A percentile compares a stretch with the other conserved stretches of the same genome.
Evolutionary conservation across 177 flowering plant genomes (phyloP).

Genomic region (Vitis hybrid): DNA sequence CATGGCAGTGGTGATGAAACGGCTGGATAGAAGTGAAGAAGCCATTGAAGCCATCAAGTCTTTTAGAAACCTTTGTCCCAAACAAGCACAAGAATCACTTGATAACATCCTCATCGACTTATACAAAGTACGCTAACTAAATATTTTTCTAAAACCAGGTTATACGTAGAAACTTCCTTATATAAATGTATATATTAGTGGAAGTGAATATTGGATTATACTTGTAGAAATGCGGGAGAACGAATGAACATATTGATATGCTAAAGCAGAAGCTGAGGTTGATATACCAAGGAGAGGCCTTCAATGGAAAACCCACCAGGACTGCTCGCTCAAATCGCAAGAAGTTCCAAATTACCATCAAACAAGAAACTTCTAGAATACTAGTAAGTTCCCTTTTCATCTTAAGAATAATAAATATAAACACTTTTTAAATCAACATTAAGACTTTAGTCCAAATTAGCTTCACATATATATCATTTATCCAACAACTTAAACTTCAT

Average conservation of each 20-base stretch:
- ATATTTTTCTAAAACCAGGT: too few relatives aligned
- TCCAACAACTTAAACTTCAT: too few relatives aligned
- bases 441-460: not conserved
- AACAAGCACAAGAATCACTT: constrained; percentile 54
- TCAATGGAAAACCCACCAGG: constrained; percentile 66
- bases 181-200: too few relatives aligned
- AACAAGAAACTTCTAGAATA: constrained; percentile 63
- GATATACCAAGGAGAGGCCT: constrained; percentile 64
- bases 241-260: constrained; percentile 58
- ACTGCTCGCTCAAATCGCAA: constrained; percentile 75
- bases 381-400: constrained; percentile 28
- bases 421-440: not conserved
- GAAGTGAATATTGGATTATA: not conserved
- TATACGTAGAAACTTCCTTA: too few relatives aligned
- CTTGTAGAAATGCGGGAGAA: constrained; percentile 61
- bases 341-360: constrained; percentile 66
- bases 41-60: constrained; percentile 70
- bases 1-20: constrained; percentile 80
- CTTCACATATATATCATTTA: too few relatives aligned
- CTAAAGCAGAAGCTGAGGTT: constrained; percentile 55
- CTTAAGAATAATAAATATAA: too few relatives aligned
- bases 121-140: constrained; percentile 42
- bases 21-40: constrained; percentile 51
- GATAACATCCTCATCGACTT: constrained; percentile 69
- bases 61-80: constrained; percentile 55